These are phyloP conservation scores for Debaryomyces hansenii DNA, from an alignment of 805 yeast species.

Conservation along the genomic window DNA sequence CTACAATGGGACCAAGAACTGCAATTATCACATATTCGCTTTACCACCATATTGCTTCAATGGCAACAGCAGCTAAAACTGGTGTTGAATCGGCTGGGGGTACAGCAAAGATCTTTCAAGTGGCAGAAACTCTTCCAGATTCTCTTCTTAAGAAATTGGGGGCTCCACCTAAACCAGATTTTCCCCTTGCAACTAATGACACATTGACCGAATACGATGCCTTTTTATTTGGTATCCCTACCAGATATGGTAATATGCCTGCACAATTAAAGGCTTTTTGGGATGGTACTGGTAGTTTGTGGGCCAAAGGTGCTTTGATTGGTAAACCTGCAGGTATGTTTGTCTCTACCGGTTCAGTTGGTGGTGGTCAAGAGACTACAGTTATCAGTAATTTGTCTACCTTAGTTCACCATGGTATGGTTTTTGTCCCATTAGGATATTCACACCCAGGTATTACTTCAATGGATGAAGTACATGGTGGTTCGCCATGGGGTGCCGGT, in stretches of 20 bases:
- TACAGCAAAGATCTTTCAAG: constrained; percentile 61
- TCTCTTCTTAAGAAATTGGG: constrained; percentile 14
- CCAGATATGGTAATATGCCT: constrained; percentile 76
- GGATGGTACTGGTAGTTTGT: constrained; percentile 75
- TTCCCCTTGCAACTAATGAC: constrained; percentile 60
- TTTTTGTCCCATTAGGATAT: constrained; percentile 79
- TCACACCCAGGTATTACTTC: constrained; percentile 49
- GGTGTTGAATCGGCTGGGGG: constrained; percentile 69
- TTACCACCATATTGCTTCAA: constrained; percentile 65
- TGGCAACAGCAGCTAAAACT: constrained; percentile 61
- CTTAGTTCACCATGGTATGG: constrained; percentile 75
- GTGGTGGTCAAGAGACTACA: constrained; percentile 81
- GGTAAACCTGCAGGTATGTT: constrained; percentile 80
- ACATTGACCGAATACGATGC: constrained; percentile 67
- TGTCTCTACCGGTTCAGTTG: constrained; percentile 69
- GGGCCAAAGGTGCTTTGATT: constrained; percentile 68
- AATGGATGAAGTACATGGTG: constrained; percentile 68
- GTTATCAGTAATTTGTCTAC: constrained; percentile 58
- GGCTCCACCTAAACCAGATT: constrained; percentile 24
- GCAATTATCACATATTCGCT: constrained; percentile 55
- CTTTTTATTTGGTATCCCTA: constrained; percentile 77
- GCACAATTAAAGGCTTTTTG: constrained; percentile 78
- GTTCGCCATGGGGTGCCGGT: constrained; percentile 89
- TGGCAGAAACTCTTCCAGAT: constrained; percentile 18
- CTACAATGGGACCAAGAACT: constrained; percentile 19